Evolutionary conservation across 495 filamentous ascomycete genomes (phyloP).

Genomic region (Tuber indicum): DNA sequence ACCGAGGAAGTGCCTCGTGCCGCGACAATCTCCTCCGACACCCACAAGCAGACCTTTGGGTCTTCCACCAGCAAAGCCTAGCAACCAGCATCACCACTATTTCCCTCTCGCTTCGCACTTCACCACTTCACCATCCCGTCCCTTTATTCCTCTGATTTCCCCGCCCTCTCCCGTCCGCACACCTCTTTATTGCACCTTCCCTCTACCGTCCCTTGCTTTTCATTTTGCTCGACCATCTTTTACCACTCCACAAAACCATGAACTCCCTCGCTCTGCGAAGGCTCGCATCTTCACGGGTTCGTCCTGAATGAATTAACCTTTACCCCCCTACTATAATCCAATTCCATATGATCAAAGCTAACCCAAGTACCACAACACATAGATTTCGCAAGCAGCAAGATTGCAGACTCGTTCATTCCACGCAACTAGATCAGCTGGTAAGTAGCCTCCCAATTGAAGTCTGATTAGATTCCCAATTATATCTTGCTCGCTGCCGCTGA

Average conservation of each 20-base stretch:
- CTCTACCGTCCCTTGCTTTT: background rate
- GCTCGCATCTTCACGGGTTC: constrained; percentile 55
- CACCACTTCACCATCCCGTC: background rate
- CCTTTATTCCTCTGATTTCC: background rate
- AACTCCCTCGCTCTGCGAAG: constrained; percentile 56
- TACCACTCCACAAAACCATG: constrained; percentile 30
- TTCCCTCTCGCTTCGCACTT: constrained; percentile 2
- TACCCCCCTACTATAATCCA: constrained; percentile 9
- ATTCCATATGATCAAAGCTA: constrained; percentile 6
- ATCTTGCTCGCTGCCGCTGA: constrained; percentile 9
- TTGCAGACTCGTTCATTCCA: constrained; percentile 69
- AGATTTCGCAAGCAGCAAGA: constrained; percentile 22
- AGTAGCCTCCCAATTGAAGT: constrained; percentile 32
- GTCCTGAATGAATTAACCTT: constrained; percentile 30
- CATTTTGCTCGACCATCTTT: constrained; percentile 10
- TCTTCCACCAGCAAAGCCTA: background rate
- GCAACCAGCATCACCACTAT: constrained; percentile 3
- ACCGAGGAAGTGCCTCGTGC: background rate
- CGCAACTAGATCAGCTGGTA: constrained; percentile 73
- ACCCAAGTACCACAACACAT: background rate
- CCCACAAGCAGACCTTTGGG: background rate
- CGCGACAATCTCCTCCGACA: background rate
- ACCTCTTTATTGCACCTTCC: background rate
- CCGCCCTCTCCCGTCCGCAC: background rate
- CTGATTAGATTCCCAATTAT: background rate